phyloP scores from a whole-genome alignment of 78 protist species.

The Guillardia theta region DNA sequence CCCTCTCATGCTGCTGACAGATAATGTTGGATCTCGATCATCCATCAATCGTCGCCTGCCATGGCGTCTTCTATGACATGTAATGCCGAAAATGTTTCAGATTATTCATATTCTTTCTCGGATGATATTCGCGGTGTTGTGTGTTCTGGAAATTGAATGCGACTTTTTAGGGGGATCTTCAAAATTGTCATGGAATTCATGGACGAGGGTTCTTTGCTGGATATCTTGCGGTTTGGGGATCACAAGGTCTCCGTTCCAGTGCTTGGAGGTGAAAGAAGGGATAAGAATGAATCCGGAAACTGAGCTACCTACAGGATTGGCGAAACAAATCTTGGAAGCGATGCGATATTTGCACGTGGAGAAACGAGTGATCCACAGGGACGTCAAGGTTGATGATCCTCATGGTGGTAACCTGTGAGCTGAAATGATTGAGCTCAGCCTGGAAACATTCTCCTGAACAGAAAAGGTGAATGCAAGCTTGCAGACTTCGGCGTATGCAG shows the following conservation, averaged over 20 bases:
- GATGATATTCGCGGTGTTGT: too few relatives aligned
- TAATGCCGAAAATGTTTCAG: too few relatives aligned
- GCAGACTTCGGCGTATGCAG: neutral
- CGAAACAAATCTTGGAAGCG: slow-evolving; percentile 29
- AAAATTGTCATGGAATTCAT: slow-evolving; percentile 69
- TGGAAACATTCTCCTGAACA: neutral
- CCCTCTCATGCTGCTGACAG: too few relatives aligned
- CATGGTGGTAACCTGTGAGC: too few relatives aligned
- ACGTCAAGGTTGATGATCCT: neutral
- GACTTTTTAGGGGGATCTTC: too few relatives aligned
- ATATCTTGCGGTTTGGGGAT: neutral
- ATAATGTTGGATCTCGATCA: neutral
- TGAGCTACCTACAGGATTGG: neutral
- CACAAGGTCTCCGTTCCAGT: too few relatives aligned
- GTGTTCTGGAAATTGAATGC: too few relatives aligned
- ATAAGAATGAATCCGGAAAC: too few relatives aligned
- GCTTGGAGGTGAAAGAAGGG: too few relatives aligned
- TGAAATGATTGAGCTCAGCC: neutral
- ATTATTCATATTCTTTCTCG: too few relatives aligned
- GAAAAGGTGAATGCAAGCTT: neutral
- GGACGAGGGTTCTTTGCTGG: slow-evolving; percentile 71
- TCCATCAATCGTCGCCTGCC: neutral
- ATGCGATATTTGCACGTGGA: slow-evolving; percentile 47
- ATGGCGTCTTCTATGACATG: slow-evolving; percentile 38
- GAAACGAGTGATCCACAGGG: neutral